These are phyloP conservation scores for Dorcoceras hygrometricum DNA, from an alignment of 257 asterid species.

Conservation along the genomic window DNA sequence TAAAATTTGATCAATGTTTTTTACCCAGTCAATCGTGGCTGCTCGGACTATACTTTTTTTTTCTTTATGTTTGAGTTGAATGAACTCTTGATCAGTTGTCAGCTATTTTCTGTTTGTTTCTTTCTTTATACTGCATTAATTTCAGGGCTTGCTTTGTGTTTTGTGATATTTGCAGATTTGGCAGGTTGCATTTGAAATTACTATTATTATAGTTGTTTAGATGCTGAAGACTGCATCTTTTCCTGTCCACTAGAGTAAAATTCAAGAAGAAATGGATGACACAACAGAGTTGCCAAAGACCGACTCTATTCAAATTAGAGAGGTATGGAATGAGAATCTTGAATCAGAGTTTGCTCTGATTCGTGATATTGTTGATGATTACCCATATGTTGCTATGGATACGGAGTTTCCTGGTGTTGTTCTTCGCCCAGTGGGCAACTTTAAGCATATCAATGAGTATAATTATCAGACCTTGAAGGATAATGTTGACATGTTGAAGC, in stretches of 20 bases:
- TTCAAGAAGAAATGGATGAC: background rate
- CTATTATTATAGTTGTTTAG: background rate
- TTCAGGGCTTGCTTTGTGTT: background rate
- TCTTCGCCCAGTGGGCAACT: background rate
- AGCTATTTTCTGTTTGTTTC: background rate
- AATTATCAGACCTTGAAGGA: background rate
- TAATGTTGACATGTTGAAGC: constrained; percentile 9
- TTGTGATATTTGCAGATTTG: background rate
- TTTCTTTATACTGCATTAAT: too few species aligned
- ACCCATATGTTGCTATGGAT: background rate
- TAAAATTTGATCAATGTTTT: background rate
- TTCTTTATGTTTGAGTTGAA: background rate
- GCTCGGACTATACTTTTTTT: background rate
- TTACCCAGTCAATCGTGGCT: background rate
- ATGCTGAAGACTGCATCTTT: background rate
- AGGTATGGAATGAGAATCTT: background rate
- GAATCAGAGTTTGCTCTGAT: background rate
- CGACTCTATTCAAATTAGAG: background rate
- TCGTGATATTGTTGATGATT: background rate
- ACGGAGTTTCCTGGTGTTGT: background rate
- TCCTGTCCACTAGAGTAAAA: too few species aligned
- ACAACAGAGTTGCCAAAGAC: background rate
- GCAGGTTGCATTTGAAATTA: background rate
- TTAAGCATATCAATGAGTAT: background rate
- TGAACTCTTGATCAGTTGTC: background rate